These are phyloP conservation scores for Boletellus ananiceps DNA, from an alignment of 768 basidiomycete species.

Conservation along the genomic window DNA sequence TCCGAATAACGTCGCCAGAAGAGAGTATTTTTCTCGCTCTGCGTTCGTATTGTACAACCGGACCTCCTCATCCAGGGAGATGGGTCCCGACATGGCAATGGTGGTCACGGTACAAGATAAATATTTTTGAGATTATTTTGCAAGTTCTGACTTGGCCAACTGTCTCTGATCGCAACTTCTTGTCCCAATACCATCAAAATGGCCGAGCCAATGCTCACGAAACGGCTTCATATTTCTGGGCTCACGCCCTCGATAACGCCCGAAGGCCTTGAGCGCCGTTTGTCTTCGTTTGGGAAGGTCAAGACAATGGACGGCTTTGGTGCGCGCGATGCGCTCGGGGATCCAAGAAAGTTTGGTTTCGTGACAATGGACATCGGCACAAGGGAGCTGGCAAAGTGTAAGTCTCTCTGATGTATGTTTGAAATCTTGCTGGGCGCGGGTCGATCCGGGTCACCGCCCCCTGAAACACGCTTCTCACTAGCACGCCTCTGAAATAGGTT, in stretches of 20 bases:
- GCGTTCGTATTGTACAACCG: slow-evolving; percentile 82
- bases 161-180: neutral
- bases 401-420: slow-evolving; percentile 17
- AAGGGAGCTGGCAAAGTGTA: slow-evolving; percentile 61
- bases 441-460: neutral
- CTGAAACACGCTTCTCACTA: neutral
- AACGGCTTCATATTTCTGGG: slow-evolving; percentile 71
- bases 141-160: slow-evolving; percentile 3
- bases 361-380: slow-evolving; percentile 64
- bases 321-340: slow-evolving; percentile 55
- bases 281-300: slow-evolving; percentile 66
- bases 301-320: slow-evolving; percentile 69
- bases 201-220: slow-evolving; percentile 35
- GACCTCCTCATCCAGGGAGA: slow-evolving; percentile 88
- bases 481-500: slow-evolving; percentile 40
- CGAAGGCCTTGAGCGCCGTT: slow-evolving; percentile 51
- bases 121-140: neutral
- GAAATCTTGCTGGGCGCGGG: neutral
- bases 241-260: slow-evolving; percentile 61
- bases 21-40: slow-evolving; percentile 85
- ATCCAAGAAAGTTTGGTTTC: slow-evolving; percentile 68
- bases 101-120: neutral
- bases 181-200: slow-evolving; percentile 4
- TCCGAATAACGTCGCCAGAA: slow-evolving; percentile 84
- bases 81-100: slow-evolving; percentile 33